Base-by-base conservation (phyloP, 1,139 yeast genomes). In the Protomyces pachydermus region DNA sequence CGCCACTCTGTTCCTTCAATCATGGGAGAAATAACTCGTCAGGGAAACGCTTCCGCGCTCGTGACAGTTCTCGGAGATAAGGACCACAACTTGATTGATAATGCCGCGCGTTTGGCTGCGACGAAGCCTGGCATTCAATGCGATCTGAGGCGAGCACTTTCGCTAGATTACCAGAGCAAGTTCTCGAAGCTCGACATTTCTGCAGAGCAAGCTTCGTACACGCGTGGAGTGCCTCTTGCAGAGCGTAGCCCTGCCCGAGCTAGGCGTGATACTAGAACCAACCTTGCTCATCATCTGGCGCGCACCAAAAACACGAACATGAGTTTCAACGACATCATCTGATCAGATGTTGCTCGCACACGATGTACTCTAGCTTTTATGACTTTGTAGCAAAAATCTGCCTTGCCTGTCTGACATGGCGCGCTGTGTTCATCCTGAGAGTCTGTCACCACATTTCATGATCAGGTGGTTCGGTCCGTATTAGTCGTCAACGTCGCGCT, bases 51-150 rank as follows among this genome's bases (percentile, higher is more conserved):
- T 3, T 14, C 37, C 8, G 55, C 14, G 18, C 23, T 42, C 9
- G 35, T 51, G 54, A 51, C 54, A 12, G 35, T n/a, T 16, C 8
- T 16, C 14, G 35, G 54, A 9, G 25, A 51, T 51, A 4, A 28
- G 32, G 14, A 32, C 25, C 16, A 3, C 9, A 50, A 20, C 6
- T n/a, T 38, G 1, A 10, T 25, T 10, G 18, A 14, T 35, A 5
- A 5, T 25, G 37, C 18, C 37, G n/a, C 14, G 9, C 55, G 55
- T 32, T 3, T 10, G 6, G 38, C 50, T 8, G 54, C 52, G 52
- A 42, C 62, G 14, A 58, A 51, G 52, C 62, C 62, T 39, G 62
- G 56, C 23, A 58, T 58, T 14, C 62, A 58, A 34, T 52, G 62
- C 25, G 62, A 58, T 16, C 42, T 58, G 3, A 18, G 62, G 12